Conservation (phyloP, 345 rosid genomes). For the Brassica cretica region DNA sequence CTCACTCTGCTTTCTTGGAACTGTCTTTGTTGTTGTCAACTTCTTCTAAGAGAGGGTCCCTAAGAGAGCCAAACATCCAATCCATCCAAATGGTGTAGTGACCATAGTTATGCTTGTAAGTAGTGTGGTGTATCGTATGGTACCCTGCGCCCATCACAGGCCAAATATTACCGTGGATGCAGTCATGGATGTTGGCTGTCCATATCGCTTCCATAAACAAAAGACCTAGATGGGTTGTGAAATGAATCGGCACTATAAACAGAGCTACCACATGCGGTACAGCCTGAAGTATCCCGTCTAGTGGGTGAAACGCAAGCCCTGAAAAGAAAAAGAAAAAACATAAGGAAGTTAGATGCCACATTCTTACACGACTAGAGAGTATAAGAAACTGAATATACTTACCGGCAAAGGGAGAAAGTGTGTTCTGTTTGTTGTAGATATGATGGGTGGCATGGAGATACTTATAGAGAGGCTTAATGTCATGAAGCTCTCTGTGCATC, state of each 20-base stretch:
- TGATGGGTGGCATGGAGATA: slow-evolving; percentile 89
- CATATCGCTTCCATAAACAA: slow-evolving; percentile 80
- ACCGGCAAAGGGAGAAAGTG: slow-evolving; percentile 98
- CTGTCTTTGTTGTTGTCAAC: slow-evolving; percentile 29
- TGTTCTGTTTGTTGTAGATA: slow-evolving; percentile 94
- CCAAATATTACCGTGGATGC: slow-evolving; percentile 82
- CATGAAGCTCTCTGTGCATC: slow-evolving; percentile 96
- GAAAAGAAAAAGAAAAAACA: slow-evolving; percentile 15
- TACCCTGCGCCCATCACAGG: slow-evolving; percentile 98
- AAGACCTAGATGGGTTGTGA: slow-evolving; percentile 67
- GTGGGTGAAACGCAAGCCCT: slow-evolving; percentile 94
- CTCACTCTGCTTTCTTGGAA: slow-evolving; percentile 30
- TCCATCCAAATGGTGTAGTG: slow-evolving; percentile 98
- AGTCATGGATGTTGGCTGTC: slow-evolving; percentile 94
- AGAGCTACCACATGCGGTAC: slow-evolving; percentile 81
- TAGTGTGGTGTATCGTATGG: slow-evolving; percentile 96
- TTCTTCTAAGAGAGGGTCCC: slow-evolving; percentile 63
- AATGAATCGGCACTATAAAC: slow-evolving; percentile 78
- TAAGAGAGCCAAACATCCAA: slow-evolving; percentile 93
- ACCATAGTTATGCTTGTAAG: slow-evolving; percentile 93
- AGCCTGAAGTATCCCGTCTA: slow-evolving; percentile 92
- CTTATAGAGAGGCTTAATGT: slow-evolving; percentile 89
- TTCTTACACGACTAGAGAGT: too few species aligned
- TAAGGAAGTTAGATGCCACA: not conserved
- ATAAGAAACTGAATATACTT: slow-evolving; percentile 19